These are phyloP conservation scores for Epichloe sylvatica DNA, from an alignment of 2,329 filamentous ascomycete species.

Conservation along the genomic window DNA sequence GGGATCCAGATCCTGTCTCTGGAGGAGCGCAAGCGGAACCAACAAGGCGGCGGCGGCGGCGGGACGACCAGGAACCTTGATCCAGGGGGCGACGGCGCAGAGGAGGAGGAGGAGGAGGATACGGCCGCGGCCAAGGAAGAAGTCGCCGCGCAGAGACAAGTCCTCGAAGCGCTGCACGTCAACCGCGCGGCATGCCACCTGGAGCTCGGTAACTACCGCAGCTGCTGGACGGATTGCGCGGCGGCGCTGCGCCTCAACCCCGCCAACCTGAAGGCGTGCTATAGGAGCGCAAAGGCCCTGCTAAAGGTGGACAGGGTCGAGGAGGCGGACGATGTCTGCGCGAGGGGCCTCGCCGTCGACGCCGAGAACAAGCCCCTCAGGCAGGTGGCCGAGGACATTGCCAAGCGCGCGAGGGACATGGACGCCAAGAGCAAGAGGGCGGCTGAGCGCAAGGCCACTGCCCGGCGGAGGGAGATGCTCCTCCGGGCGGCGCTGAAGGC, in stretches of 20 bases:
- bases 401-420: slow-evolving; percentile 39
- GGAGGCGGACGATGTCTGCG: slow-evolving; percentile 69
- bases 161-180: slow-evolving; percentile 64
- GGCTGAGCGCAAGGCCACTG: slow-evolving; percentile 38
- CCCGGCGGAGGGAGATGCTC: slow-evolving; percentile 42
- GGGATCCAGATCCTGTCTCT: slow-evolving; percentile 58
- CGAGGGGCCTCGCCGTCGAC: slow-evolving; percentile 61
- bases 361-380: slow-evolving; percentile 52
- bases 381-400: slow-evolving; percentile 48
- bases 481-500: slow-evolving; percentile 53
- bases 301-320: slow-evolving; percentile 62
- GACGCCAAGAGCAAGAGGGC: slow-evolving; percentile 43
- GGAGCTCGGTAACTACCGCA: slow-evolving; percentile 76
- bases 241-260: slow-evolving; percentile 66
- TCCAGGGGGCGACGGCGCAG: slow-evolving; percentile 18
- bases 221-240: slow-evolving; percentile 73
- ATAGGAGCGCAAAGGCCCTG: slow-evolving; percentile 67
- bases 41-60: slow-evolving; percentile 10
- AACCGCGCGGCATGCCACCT: slow-evolving; percentile 88
- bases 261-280: slow-evolving; percentile 77
- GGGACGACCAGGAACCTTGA: slow-evolving; percentile 15
- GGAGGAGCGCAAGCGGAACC: slow-evolving; percentile 41
- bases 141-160: slow-evolving; percentile 40
- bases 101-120: slow-evolving; percentile 46
- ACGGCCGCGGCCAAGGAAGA: slow-evolving; percentile 36